Evolutionary conservation across 2,329 filamentous ascomycete genomes (phyloP).

Genomic region (Ceratocystis ficicola): DNA sequence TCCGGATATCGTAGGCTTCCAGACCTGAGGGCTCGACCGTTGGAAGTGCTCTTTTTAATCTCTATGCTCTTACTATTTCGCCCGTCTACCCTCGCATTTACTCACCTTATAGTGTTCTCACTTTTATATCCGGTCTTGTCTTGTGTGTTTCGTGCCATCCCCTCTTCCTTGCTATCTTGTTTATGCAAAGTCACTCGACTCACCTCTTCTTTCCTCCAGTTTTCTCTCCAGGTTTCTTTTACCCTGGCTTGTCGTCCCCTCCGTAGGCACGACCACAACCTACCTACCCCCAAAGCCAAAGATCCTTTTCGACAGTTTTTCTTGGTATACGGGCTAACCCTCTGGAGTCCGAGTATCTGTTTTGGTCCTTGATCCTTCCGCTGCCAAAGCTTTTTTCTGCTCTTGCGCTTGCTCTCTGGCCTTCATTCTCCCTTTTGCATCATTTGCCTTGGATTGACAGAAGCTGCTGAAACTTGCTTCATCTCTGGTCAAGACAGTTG

Average conservation of each 20-base stretch:
- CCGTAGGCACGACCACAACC: background rate
- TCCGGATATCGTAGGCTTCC: background rate
- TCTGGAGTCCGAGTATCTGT: slow-evolving; percentile 9
- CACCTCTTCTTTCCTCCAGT: background rate
- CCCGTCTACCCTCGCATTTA: background rate
- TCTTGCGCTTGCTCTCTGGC: background rate
- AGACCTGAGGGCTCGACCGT: background rate
- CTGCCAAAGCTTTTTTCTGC: slow-evolving; percentile 2
- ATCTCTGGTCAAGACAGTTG: slow-evolving; percentile 6
- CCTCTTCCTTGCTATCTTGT: background rate
- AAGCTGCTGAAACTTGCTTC: slow-evolving; percentile 10
- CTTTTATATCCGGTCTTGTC: slow-evolving; percentile 1
- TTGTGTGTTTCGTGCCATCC: background rate
- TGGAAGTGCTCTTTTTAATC: background rate
- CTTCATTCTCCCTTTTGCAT: background rate
- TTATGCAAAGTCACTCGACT: background rate
- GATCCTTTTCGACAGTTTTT: background rate
- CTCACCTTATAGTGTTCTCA: background rate
- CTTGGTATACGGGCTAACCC: slow-evolving; percentile 9
- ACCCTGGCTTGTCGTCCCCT: background rate
- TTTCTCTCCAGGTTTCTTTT: background rate
- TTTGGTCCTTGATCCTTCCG: slow-evolving; percentile 11
- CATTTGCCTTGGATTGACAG: background rate
- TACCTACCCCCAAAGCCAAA: background rate
- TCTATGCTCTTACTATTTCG: background rate